These are phyloP conservation scores for Bipolaris zeicola DNA, from an alignment of 2,329 filamentous ascomycete species.

Conservation along the genomic window DNA sequence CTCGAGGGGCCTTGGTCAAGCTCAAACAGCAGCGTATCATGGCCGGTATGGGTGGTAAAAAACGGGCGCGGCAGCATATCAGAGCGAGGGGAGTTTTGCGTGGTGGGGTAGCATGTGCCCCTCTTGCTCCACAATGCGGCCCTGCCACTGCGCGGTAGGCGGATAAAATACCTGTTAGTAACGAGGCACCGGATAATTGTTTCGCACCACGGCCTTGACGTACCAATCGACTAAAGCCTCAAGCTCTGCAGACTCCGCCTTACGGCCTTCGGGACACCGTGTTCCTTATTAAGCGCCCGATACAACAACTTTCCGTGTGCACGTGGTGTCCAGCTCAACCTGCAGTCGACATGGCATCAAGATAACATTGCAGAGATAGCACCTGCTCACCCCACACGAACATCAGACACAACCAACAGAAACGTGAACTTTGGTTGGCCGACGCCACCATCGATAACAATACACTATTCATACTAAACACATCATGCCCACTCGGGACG, in stretches of 20 bases:
- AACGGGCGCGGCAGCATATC: slow-evolving; percentile 3
- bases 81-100: slow-evolving; percentile 11
- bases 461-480: slow-evolving; percentile 9
- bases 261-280: background rate
- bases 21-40: slow-evolving; percentile 4
- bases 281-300: background rate
- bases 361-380: too few species aligned
- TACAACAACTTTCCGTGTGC: background rate
- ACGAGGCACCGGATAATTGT: slow-evolving; percentile 30
- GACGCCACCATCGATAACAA: slow-evolving; percentile 10
- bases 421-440: background rate
- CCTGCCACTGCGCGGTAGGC: slow-evolving; percentile 10
- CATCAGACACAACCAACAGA: background rate
- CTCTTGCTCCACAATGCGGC: slow-evolving; percentile 21
- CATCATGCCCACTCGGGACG: slow-evolving; percentile 1
- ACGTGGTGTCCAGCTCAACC: background rate
- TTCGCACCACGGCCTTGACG: slow-evolving; percentile 6
- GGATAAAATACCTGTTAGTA: slow-evolving; percentile 21
- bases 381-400: background rate
- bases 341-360: background rate
- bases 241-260: background rate
- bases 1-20: background rate
- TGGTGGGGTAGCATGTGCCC: slow-evolving; percentile 24
- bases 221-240: background rate
- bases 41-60: slow-evolving; percentile 12